Evolutionary conservation across 2,329 filamentous ascomycete species (phyloP).

Genomic region (Aspergillus sojae): DNA sequence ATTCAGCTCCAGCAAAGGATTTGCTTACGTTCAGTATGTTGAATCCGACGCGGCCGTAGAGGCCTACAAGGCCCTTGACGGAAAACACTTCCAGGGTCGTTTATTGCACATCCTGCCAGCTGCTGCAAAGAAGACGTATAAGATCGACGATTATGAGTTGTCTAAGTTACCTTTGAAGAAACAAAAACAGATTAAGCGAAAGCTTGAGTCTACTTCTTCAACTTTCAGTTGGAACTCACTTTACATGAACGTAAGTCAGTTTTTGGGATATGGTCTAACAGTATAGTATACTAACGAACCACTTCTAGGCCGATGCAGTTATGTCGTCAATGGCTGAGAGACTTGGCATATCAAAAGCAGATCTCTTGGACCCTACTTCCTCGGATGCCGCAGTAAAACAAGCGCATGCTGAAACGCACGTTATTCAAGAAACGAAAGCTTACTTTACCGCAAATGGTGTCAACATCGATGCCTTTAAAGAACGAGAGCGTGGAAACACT

Average conservation of each 20-base stretch:
- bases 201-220: slow-evolving; percentile 73
- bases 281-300: slow-evolving; percentile 23
- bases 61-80: slow-evolving; percentile 79
- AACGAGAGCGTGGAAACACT: slow-evolving; percentile 78
- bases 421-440: slow-evolving; percentile 93
- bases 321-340: slow-evolving; percentile 85
- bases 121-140: slow-evolving; percentile 76
- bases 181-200: slow-evolving; percentile 86
- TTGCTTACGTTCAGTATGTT: slow-evolving; percentile 80
- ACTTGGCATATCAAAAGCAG: slow-evolving; percentile 85
- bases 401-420: slow-evolving; percentile 91
- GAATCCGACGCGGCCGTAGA: slow-evolving; percentile 72
- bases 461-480: slow-evolving; percentile 89
- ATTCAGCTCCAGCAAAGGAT: slow-evolving; percentile 79
- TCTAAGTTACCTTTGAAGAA: slow-evolving; percentile 93
- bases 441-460: slow-evolving; percentile 89
- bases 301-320: slow-evolving; percentile 70
- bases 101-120: slow-evolving; percentile 88
- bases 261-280: neutral
- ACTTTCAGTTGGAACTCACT: slow-evolving; percentile 98
- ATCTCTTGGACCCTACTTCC: slow-evolving; percentile 92
- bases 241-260: slow-evolving; percentile 81
- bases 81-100: slow-evolving; percentile 87
- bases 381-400: slow-evolving; percentile 94
- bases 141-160: slow-evolving; percentile 83